Base-by-base conservation (phyloP, 2,329 filamentous ascomycete genomes). In the Nigrograna mackinnonii region DNA sequence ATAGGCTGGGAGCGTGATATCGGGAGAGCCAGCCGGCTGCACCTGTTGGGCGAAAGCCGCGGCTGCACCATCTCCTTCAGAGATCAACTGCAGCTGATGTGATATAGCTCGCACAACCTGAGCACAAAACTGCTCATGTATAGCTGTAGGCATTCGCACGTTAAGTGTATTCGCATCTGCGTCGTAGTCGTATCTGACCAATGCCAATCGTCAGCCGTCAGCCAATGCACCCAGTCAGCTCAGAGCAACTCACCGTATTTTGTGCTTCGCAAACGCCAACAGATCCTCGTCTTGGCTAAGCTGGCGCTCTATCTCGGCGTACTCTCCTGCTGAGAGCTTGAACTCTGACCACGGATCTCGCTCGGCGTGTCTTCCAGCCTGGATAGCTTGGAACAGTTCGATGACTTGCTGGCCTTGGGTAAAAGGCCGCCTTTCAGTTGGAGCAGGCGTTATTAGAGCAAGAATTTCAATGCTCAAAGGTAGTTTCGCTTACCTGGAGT, bases 21-120 rank as follows among this genome's bases (percentile, higher is more conserved):
- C 38, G 26, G 50, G 52, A 11, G 49, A 60, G 26, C 41, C 39
- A 20, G 46, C 47, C 38, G 39, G 24, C 2, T 44, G 24, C 28
- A 60, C 50, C 39, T 54, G 58, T 41, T 52, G 40, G 21, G 55
- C 52, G 41, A 60, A 60, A 35, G 12, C 7, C 14, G 53, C 55
- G 16, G 19, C 35, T 6, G 16, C 30, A 16, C 35, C 52, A 14
- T 35, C 50, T 54, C 54, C 48, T 11, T 42, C 26, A 30, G 41
- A 44, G 20, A 60, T 56, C 17, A 22, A 5, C 50, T 55, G 55
- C 14, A 58, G 43, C 37, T 52, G 45, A 21, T 41, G 54, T 5
- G 20, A 33, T 35, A 61, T 53, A 2, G 35, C 46, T 37, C 59
- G 49, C 50, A 57, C 49, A 1, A 60, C 35, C 24, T 9, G 4